Evolutionary conservation across 2,329 filamentous ascomycete species (phyloP).

Genomic region (Trichoderma brevicompactum): DNA sequence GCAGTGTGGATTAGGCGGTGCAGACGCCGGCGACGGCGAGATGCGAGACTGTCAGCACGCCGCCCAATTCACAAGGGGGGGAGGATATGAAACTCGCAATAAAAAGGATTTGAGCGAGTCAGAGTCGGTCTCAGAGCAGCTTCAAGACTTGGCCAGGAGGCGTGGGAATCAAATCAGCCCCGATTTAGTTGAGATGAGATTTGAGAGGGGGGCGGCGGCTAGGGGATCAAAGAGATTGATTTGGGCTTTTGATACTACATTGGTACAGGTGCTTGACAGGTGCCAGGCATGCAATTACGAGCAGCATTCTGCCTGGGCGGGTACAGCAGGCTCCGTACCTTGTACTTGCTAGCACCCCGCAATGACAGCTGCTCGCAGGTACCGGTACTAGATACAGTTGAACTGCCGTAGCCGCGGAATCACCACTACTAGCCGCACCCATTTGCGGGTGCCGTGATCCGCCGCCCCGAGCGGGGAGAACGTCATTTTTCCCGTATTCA

Average conservation of each 20-base stretch:
- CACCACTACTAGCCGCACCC: conserved; percentile 20
- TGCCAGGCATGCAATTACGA: neutral
- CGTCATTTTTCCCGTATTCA: conserved; percentile 27
- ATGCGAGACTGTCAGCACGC: conserved; percentile 28
- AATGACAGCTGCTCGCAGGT: neutral
- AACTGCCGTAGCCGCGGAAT: conserved; percentile 21
- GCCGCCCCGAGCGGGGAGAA: conserved; percentile 26
- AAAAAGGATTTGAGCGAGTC: neutral
- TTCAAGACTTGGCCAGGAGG: neutral
- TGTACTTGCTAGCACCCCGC: neutral
- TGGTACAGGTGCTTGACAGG: neutral
- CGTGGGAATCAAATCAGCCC: neutral
- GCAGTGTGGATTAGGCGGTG: neutral
- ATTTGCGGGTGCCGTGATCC: conserved; percentile 25
- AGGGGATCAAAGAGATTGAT: neutral
- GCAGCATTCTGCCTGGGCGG: neutral
- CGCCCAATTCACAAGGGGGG: conserved; percentile 35
- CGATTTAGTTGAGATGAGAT: neutral
- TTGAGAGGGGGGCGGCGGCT: neutral
- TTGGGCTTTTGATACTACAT: neutral
- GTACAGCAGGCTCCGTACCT: neutral
- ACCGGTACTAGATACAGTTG: neutral
- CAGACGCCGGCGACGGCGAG: conserved; percentile 20
- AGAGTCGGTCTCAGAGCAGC: neutral
- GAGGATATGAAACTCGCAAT: neutral